Percentiles rank a stretch among this genome's conserved stretches.
These are phyloP conservation scores for Marasmius sp. DNA, from an alignment of 1,284 basidiomycete genomes.

Conservation along the genomic window DNA sequence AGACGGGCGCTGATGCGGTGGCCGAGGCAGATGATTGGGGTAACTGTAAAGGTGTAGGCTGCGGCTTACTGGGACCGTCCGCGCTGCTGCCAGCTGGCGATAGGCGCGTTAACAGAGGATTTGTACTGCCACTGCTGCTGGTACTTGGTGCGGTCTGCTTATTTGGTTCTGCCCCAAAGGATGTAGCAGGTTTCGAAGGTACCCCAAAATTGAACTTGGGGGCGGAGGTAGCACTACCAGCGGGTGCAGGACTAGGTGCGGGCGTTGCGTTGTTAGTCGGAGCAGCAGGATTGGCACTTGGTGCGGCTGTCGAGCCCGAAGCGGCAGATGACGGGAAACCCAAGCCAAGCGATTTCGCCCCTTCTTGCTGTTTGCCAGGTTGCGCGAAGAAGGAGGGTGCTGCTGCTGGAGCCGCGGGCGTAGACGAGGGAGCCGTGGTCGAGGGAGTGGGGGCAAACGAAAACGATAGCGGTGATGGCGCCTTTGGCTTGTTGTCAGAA, in stretches of 20 bases:
- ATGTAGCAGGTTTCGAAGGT: constrained; percentile 7
- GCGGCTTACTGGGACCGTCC: neutral
- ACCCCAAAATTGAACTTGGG: constrained; percentile 19
- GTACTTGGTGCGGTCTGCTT: constrained; percentile 2
- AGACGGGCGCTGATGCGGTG: neutral
- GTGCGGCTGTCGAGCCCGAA: constrained; percentile 2
- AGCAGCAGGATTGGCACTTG: neutral
- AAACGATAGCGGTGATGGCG: constrained; percentile 19
- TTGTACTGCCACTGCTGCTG: neutral
- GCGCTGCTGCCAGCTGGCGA: neutral
- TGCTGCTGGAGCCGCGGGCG: constrained; percentile 14
- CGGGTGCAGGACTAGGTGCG: constrained; percentile 18
- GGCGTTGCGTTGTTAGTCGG: constrained; percentile 2
- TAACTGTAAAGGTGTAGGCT: neutral
- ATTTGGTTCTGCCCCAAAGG: constrained; percentile 1
- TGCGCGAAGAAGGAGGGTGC: constrained; percentile 9
- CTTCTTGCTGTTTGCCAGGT: constrained; percentile 9
- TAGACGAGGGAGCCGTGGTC: constrained; percentile 16
- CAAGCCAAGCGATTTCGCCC: constrained; percentile 8
- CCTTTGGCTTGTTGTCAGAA: constrained; percentile 9
- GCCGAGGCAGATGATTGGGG: neutral
- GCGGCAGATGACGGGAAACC: constrained; percentile 14
- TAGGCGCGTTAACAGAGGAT: neutral
- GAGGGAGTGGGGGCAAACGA: constrained; percentile 18
- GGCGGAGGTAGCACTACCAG: constrained; percentile 12